phyloP scores from a whole-genome alignment of 1,284 basidiomycete genomes.

The Singerocomus inundabilis region DNA sequence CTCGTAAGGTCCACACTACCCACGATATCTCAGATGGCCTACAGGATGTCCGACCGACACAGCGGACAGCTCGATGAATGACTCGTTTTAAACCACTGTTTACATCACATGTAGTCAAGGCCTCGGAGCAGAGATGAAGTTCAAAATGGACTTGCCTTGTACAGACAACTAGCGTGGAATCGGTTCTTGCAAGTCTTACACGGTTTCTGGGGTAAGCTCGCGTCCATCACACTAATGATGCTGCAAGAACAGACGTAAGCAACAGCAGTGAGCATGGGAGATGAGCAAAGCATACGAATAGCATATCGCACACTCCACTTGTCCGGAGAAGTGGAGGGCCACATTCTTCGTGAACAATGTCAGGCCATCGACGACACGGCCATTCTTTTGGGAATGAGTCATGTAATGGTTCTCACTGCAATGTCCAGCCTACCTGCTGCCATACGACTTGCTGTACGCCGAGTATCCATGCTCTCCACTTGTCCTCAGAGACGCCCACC shows the following conservation, averaged over 20 bases:
- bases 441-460: constrained; percentile 92
- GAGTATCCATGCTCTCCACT: constrained; percentile 94
- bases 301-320: constrained; percentile 92
- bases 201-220: constrained; percentile 85
- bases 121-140: not conserved
- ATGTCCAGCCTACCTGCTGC: constrained; percentile 60
- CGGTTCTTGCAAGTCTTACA: constrained; percentile 95
- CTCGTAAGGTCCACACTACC: not conserved
- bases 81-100: constrained; percentile 88
- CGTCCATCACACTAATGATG: constrained; percentile 91
- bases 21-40: constrained; percentile 8
- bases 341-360: constrained; percentile 95
- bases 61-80: constrained; percentile 91
- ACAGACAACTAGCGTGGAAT: constrained; percentile 92
- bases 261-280: not conserved
- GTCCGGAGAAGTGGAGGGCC: constrained; percentile 87
- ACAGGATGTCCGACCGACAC: constrained; percentile 80
- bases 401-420: constrained; percentile 19
- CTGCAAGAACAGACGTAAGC: constrained; percentile 40
- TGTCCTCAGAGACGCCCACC: constrained; percentile 87
- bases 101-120: not conserved
- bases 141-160: constrained; percentile 57
- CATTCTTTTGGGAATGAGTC: constrained; percentile 58
- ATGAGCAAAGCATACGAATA: constrained; percentile 68
- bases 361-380: constrained; percentile 89